phyloP scores from a whole-genome alignment of 2,329 filamentous ascomycete genomes.

The Fusarium sp. region DNA sequence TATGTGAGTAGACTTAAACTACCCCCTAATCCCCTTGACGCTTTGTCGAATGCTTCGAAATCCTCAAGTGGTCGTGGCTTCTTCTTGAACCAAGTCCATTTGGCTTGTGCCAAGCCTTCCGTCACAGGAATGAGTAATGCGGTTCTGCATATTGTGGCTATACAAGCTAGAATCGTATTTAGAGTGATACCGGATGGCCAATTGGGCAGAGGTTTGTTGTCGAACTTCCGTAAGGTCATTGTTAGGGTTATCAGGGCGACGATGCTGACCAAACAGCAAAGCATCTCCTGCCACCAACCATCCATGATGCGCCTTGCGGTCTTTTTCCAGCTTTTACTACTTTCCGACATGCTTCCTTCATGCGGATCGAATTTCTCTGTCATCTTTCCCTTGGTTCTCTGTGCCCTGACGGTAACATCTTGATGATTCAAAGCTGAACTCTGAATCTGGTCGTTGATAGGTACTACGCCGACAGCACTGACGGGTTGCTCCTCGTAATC shows the following conservation, averaged over 20 bases:
- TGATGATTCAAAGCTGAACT: not conserved
- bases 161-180: not conserved
- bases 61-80: constrained; percentile 1
- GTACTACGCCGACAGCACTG: not conserved
- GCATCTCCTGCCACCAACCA: constrained; percentile 5
- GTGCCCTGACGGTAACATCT: not conserved
- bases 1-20: not conserved
- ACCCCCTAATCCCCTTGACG: not conserved
- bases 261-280: not conserved
- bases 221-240: not conserved
- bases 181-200: constrained; percentile 4
- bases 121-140: not conserved
- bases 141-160: not conserved
- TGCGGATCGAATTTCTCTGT: not conserved
- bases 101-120: constrained; percentile 9
- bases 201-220: not conserved
- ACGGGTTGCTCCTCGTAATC: not conserved
- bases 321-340: not conserved
- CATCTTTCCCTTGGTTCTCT: too few species aligned
- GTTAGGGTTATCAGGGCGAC: not conserved
- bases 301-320: not conserved
- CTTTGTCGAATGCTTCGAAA: not conserved
- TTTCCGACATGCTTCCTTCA: not conserved
- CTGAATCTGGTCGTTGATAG: not conserved
- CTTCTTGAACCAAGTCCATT: constrained; percentile 8